These are phyloP conservation scores for Verbascum thapsus DNA, from an alignment of 257 asterid genomes.

Conservation along the genomic window DNA sequence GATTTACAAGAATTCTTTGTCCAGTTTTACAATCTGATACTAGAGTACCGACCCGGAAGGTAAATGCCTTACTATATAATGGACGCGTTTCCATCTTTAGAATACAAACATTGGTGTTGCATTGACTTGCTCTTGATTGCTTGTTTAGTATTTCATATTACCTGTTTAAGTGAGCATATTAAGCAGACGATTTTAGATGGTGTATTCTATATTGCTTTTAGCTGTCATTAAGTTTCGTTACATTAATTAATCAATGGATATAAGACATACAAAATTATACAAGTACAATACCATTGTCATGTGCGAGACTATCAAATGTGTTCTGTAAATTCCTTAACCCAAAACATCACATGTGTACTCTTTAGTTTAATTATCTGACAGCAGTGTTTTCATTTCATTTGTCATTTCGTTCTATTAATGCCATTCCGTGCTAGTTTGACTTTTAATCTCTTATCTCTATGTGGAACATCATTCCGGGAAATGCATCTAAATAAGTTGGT, in stretches of 20 bases:
- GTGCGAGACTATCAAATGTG: background rate
- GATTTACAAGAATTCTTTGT: conserved; percentile 87
- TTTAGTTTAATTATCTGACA: background rate
- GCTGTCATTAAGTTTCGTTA: background rate
- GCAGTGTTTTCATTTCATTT: background rate
- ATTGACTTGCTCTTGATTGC: conserved; percentile 3
- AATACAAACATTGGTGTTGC: background rate
- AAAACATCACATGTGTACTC: too few relatives aligned
- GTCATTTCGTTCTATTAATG: background rate
- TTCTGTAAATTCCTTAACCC: too few relatives aligned
- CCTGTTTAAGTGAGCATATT: background rate
- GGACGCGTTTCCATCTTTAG: conserved; percentile 14
- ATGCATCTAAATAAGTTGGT: background rate
- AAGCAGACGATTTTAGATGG: background rate
- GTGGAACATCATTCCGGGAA: background rate
- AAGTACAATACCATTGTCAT: background rate
- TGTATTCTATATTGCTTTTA: background rate
- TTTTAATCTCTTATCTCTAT: background rate
- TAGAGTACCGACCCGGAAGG: conserved; percentile 95
- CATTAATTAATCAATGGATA: background rate
- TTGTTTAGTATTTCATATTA: background rate
- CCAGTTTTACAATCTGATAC: conserved; percentile 80
- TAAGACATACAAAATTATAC: background rate
- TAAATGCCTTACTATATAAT: conserved; percentile 30
- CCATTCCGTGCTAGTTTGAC: background rate